These are phyloP conservation scores for Chlamydomonas sp. DNA, from an alignment of 139 green algal genomes.

Conservation along the genomic window DNA sequence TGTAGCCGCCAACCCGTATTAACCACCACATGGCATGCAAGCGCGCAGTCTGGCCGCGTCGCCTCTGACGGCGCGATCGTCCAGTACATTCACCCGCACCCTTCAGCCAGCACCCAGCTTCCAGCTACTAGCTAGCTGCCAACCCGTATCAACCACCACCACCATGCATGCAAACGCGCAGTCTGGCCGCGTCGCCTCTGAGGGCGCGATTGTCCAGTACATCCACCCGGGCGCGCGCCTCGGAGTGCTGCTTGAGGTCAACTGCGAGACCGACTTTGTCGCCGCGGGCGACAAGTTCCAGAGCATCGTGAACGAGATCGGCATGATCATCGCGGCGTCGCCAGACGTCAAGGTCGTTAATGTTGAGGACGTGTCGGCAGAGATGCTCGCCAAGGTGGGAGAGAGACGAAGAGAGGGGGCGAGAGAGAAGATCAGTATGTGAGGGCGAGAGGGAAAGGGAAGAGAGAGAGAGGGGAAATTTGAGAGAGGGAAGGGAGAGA, in stretches of 20 bases:
- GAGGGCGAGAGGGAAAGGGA: no score
- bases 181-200: conserved; percentile 74
- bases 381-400: conserved; percentile 56
- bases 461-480: no score
- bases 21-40: no score
- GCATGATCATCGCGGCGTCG: conserved; percentile 66
- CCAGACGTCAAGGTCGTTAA: conserved; percentile 35
- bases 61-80: conserved; percentile 83
- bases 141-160: no score
- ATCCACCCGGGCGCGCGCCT: conserved; percentile 85
- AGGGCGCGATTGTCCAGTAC: conserved; percentile 84
- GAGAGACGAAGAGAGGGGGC: no score
- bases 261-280: conserved; percentile 96
- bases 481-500: no score
- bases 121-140: no score
- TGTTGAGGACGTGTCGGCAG: conserved; percentile 47
- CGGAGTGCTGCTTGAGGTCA: conserved; percentile 90
- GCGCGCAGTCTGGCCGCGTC: conserved; percentile 74
- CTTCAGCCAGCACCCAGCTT: no score
- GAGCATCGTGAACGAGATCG: conserved; percentile 51
- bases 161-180: no score
- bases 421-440: no score
- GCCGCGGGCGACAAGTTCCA: conserved; percentile 83
- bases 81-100: conserved; percentile 94
- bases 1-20: no score